Percentiles rank a stretch among this genome's conserved stretches.
Evolutionary conservation across 768 basidiomycete species (phyloP).

Genomic region (Lactifluus subvellereus): DNA sequence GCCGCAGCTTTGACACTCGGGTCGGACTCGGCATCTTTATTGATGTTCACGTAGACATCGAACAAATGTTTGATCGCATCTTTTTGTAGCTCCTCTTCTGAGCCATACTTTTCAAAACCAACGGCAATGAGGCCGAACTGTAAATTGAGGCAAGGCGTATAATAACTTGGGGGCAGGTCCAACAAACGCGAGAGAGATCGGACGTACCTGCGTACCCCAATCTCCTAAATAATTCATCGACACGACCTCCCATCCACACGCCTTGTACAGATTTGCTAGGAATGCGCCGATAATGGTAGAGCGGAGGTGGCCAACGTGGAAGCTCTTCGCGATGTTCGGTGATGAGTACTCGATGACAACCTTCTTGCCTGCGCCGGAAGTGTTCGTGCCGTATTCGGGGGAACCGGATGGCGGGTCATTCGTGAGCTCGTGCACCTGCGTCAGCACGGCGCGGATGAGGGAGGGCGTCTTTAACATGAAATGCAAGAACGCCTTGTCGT

Average conservation of each 20-base stretch:
- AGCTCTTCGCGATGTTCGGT: conserved; percentile 96
- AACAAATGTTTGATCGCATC: conserved; percentile 95
- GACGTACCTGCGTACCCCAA: conserved; percentile 91
- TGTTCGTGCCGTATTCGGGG: conserved; percentile 80
- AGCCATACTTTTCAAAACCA: conserved; percentile 90
- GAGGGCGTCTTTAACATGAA: conserved; percentile 65
- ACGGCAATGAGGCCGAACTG: conserved; percentile 85
- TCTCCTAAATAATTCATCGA: conserved; percentile 95
- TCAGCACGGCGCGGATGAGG: conserved; percentile 60
- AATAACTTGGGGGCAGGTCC: neutral
- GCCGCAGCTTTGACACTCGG: conserved; percentile 70
- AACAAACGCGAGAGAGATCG: neutral
- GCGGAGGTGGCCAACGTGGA: conserved; percentile 95
- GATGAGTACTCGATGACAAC: conserved; percentile 89
- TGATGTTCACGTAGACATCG: conserved; percentile 92
- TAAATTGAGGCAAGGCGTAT: neutral
- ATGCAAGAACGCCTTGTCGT: conserved; percentile 76
- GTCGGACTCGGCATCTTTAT: conserved; percentile 72
- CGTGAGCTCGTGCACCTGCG: conserved; percentile 69
- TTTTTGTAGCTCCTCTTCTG: conserved; percentile 70
- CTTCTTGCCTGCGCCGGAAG: conserved; percentile 72
- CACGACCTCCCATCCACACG: conserved; percentile 89
- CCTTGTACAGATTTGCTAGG: conserved; percentile 81
- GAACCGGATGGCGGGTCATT: conserved; percentile 50
- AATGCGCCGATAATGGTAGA: conserved; percentile 99